These are phyloP conservation scores for Spatholobus suberectus DNA, from an alignment of 306 rosid genomes.

Conservation along the genomic window DNA sequence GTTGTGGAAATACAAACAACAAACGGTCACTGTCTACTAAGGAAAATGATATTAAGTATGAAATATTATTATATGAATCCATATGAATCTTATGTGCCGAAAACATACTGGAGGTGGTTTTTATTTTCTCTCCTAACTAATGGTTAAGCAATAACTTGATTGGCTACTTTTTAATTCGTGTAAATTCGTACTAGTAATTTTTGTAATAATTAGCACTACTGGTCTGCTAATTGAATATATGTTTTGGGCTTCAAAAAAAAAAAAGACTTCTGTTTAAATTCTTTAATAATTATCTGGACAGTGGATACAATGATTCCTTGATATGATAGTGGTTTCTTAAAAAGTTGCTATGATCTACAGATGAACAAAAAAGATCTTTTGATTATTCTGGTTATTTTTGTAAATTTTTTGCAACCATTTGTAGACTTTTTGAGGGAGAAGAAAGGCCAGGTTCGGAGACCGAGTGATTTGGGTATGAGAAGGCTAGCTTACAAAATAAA, in stretches of 20 bases:
- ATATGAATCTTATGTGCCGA: too few relatives aligned
- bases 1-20: constrained; percentile 3
- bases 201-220: too few relatives aligned
- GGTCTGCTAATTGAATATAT: background rate
- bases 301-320: background rate
- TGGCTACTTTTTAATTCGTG: too few relatives aligned
- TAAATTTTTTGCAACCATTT: constrained; percentile 30
- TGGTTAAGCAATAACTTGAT: too few relatives aligned
- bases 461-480: constrained; percentile 95
- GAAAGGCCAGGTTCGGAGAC: constrained; percentile 85
- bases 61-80: too few relatives aligned
- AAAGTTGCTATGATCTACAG: background rate
- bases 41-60: too few relatives aligned
- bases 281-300: background rate
- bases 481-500: constrained; percentile 80
- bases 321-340: background rate
- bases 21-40: background rate
- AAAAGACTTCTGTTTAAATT: background rate
- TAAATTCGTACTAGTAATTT: too few relatives aligned
- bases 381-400: constrained; percentile 29
- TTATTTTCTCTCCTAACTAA: too few relatives aligned
- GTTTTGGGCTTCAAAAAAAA: background rate
- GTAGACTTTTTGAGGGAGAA: constrained; percentile 90
- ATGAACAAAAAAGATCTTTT: background rate
- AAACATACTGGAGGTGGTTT: too few relatives aligned